Evolutionary conservation across 352 stramenopile species (phyloP).

Genomic region (Phytophthora multivora): DNA sequence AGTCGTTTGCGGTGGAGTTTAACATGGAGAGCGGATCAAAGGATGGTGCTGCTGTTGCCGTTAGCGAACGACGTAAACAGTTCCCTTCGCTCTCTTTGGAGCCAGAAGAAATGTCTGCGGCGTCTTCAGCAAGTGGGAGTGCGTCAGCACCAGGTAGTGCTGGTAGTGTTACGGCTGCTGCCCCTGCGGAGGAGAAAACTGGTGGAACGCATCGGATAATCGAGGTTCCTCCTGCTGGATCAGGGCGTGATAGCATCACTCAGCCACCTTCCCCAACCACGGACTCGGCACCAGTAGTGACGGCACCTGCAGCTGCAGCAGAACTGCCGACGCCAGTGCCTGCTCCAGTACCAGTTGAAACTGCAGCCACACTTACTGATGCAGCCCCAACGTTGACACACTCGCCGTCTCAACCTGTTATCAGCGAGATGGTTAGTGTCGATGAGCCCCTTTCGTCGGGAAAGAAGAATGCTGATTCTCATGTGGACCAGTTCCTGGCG

Average conservation of each 20-base stretch:
- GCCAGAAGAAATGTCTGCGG: slow-evolving; percentile 51
- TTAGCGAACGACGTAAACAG: slow-evolving; percentile 54
- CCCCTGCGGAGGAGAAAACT: slow-evolving; percentile 55
- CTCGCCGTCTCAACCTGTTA: slow-evolving; percentile 31
- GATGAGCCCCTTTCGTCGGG: slow-evolving; percentile 68
- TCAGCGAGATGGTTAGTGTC: slow-evolving; percentile 27
- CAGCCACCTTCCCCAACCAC: slow-evolving; percentile 14
- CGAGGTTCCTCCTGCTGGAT: slow-evolving; percentile 27
- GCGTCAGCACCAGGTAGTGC: slow-evolving; percentile 18
- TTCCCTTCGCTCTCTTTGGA: slow-evolving; percentile 63
- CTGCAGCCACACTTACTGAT: slow-evolving; percentile 3
- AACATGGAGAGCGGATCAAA: slow-evolving; percentile 83
- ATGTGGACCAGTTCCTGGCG: slow-evolving; percentile 80
- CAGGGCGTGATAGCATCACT: slow-evolving; percentile 24
- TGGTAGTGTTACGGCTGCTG: slow-evolving; percentile 17
- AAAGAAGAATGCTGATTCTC: slow-evolving; percentile 35
- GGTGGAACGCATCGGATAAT: slow-evolving; percentile 48
- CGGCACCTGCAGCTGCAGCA: background rate
- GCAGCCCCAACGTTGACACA: slow-evolving; percentile 7
- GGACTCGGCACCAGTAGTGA: background rate
- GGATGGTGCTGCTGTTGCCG: slow-evolving; percentile 20
- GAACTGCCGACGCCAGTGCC: background rate
- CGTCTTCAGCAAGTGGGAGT: slow-evolving; percentile 27
- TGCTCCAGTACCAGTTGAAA: slow-evolving; percentile 1
- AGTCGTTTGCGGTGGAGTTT: slow-evolving; percentile 68